phyloP scores from a whole-genome alignment of 345 rosid genomes.

The Adansonia digitata region DNA sequence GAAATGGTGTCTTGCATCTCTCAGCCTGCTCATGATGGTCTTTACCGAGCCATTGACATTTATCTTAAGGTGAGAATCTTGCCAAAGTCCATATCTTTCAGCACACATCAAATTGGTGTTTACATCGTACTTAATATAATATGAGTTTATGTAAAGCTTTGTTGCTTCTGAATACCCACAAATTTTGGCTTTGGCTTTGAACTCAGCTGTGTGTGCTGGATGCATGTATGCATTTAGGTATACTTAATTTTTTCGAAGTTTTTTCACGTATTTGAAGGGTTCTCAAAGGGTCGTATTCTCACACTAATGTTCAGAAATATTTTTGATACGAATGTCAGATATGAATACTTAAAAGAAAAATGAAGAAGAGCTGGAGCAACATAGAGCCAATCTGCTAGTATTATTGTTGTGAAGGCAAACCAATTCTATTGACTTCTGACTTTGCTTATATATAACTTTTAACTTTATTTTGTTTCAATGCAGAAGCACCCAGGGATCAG shows the following conservation, averaged over 20 bases:
- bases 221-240: no score
- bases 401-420: background rate
- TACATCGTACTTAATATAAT: background rate
- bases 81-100: background rate
- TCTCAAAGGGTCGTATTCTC: no score
- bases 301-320: no score
- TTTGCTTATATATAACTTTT: background rate
- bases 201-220: no score
- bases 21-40: constrained; percentile 68
- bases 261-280: no score
- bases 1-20: constrained; percentile 53
- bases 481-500: constrained; percentile 71
- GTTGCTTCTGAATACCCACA: background rate
- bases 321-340: no score
- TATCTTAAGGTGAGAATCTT: constrained; percentile 54
- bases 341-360: no score
- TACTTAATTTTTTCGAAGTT: no score
- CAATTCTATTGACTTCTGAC: background rate
- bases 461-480: background rate
- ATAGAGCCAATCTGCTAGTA: background rate
- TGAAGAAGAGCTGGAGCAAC: background rate
- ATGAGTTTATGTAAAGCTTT: background rate
- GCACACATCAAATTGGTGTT: background rate
- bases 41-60: constrained; percentile 77
- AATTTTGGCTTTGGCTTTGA: background rate